A percentile compares a stretch with the other conserved stretches of the same genome.
Conservation (phyloP, 768 basidiomycete species). For the Suillus placidus region DNA sequence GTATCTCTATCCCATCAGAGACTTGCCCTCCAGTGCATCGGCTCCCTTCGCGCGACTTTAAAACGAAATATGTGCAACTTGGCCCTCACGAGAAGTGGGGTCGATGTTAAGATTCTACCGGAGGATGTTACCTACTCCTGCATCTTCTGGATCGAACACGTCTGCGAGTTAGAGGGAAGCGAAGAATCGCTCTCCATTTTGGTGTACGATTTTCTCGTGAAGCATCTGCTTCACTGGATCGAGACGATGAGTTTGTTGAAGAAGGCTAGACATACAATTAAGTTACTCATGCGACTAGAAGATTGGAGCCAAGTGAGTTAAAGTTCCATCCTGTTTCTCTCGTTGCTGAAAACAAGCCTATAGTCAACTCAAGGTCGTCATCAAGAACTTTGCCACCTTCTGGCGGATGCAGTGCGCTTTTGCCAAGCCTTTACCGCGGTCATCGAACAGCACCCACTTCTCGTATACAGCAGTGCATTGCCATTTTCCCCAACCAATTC, state of each 20-base stretch:
- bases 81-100: conserved; percentile 19
- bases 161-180: conserved; percentile 18
- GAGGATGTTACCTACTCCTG: conserved; percentile 32
- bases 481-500: conserved; percentile 34
- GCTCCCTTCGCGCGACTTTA: conserved; percentile 17
- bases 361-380: conserved; percentile 20
- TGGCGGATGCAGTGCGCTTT: conserved; percentile 33
- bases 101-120: conserved; percentile 20
- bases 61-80: conserved; percentile 31
- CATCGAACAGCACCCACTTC: conserved; percentile 36
- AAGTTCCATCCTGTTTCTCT: background rate
- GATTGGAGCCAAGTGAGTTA: conserved; percentile 30
- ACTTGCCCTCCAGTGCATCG: conserved; percentile 29
- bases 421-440: conserved; percentile 33
- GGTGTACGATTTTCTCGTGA: conserved; percentile 23
- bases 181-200: conserved; percentile 17
- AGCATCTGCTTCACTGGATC: conserved; percentile 37
- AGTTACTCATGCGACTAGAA: conserved; percentile 26
- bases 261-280: conserved; percentile 36
- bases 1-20: conserved; percentile 22
- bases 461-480: conserved; percentile 35
- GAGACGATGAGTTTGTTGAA: conserved; percentile 34
- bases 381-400: conserved; percentile 21
- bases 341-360: background rate
- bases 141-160: conserved; percentile 32